Evolutionary conservation across 495 filamentous ascomycete species (phyloP), one percentile per base, ranked within the genome.

Genomic region (Aspergillus leporis): DNA sequence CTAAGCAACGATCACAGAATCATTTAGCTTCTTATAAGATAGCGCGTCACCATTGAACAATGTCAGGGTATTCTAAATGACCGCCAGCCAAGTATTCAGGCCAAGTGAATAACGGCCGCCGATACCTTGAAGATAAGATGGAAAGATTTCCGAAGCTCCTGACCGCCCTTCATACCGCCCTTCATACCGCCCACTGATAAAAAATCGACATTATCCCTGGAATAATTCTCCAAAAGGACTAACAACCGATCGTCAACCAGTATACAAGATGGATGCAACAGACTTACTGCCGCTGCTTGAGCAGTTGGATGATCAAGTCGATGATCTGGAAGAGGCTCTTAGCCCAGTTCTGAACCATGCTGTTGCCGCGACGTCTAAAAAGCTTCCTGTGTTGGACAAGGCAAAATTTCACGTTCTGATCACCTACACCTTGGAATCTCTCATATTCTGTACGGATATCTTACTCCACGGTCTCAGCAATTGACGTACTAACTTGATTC

Each of bases 381-480:
- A 91, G 70, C 77, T 98, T 32, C 92, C 95, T 1, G 80, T 98
- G 10, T 78, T 97, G 56, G 94, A 98, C 78, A 94, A 90, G 71
- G 93, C 94, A 19, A 95, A 97, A 75, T 85, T 96, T 56, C 90
- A 94, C 66, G 87, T 95, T 18, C 72, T 94, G 31, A 76, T 85
- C 47, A 87, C 91, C 0, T 98, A 98, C 70, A 83, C 92, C 0
- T 85, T 98, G 51, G 92, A 98, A 61, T 95, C 91, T n/a, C 76
- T 97, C 14, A 71, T 98, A 21, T 98, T 95, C 73, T 93, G 91
- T 95, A 73, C 58, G 85, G 19, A 4, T 9, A 6, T 23, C 1
- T 47, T 6, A n/a, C 5, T 10, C 43, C 43, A 3, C 4, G 12
- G 16, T 5, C 16, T 45, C 41, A 4, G 3, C 3, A 5, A 16